phyloP scores from a whole-genome alignment of 352 stramenopile genomes.

The Pythium phragmiticola region DNA sequence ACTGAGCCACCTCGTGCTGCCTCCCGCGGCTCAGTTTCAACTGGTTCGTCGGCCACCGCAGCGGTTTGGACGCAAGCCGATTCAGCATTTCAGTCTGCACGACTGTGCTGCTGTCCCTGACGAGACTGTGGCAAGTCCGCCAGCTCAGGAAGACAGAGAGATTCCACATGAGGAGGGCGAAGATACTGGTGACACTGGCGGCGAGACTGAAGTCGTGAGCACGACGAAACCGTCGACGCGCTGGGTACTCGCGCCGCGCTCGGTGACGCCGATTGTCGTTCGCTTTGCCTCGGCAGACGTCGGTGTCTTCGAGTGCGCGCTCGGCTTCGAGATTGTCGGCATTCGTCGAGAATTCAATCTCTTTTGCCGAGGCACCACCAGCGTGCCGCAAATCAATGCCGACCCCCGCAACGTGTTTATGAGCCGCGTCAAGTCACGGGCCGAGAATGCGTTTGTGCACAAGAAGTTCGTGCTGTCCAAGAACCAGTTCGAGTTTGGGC shows the following conservation, averaged over 20 bases:
- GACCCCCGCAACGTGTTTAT: constrained; percentile 95
- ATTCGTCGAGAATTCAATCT: constrained; percentile 82
- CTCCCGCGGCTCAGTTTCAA: constrained; percentile 63
- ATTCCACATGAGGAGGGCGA: not conserved
- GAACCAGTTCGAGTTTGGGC: constrained; percentile 92
- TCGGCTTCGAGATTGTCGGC: constrained; percentile 92
- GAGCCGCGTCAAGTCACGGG: constrained; percentile 84
- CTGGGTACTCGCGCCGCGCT: constrained; percentile 82
- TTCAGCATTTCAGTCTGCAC: constrained; percentile 62
- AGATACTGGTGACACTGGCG: not conserved
- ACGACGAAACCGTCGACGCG: constrained; percentile 29
- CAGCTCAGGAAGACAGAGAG: not conserved
- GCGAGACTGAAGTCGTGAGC: not conserved
- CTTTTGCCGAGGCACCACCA: constrained; percentile 74
- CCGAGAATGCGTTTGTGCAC: constrained; percentile 62
- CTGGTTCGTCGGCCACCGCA: constrained; percentile 70
- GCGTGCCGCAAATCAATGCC: constrained; percentile 91
- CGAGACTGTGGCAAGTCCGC: not conserved
- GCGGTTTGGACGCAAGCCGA: constrained; percentile 55
- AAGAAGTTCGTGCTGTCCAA: constrained; percentile 92
- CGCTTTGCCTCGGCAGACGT: constrained; percentile 79
- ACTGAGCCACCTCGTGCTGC: constrained; percentile 57
- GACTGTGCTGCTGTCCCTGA: not conserved
- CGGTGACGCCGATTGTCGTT: constrained; percentile 64
- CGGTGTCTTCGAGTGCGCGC: constrained; percentile 74